Conservation (phyloP, 108 stramenopile species). For the Fistulifera pelliculosa region DNA sequence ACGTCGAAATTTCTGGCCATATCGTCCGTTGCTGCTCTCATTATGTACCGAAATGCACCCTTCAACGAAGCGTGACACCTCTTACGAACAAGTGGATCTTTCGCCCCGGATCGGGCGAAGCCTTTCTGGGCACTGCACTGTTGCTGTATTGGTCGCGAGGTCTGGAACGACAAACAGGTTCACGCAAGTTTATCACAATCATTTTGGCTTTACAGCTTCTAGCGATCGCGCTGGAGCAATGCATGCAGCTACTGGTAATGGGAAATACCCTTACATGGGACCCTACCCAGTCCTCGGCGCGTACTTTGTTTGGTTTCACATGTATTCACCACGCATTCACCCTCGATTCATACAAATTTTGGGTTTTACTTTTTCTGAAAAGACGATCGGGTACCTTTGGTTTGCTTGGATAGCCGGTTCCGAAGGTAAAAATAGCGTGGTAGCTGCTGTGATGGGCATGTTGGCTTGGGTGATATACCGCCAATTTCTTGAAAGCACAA, state of each 20-base stretch:
- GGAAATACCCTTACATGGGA: conserved; percentile 19
- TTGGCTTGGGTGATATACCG: neutral
- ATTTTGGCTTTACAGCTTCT: conserved; percentile 20
- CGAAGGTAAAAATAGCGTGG: conserved; percentile 1
- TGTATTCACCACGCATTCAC: conserved; percentile 55
- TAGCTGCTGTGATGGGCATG: conserved; percentile 5
- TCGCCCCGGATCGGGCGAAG: conserved; percentile 23
- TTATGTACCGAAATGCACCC: neutral
- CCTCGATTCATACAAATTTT: conserved; percentile 52
- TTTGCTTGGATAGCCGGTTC: neutral
- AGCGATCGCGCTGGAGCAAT: conserved; percentile 26
- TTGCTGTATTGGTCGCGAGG: conserved; percentile 21
- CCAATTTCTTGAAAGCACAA: neutral
- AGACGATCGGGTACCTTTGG: conserved; percentile 38
- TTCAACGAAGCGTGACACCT: neutral
- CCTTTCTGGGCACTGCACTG: conserved; percentile 23
- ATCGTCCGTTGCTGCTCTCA: neutral
- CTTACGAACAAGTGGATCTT: neutral
- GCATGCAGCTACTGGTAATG: conserved; percentile 11
- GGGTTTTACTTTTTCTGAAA: conserved; percentile 64
- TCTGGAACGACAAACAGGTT: conserved; percentile 72
- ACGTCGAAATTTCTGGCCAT: conserved; percentile 3
- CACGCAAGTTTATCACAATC: conserved; percentile 39
- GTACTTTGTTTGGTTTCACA: conserved; percentile 39
- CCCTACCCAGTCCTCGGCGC: conserved; percentile 54